A percentile compares a stretch with the other conserved stretches of the same genome.
Conservation (phyloP, 805 yeast genomes). For the Cephaloascus fragrans region DNA sequence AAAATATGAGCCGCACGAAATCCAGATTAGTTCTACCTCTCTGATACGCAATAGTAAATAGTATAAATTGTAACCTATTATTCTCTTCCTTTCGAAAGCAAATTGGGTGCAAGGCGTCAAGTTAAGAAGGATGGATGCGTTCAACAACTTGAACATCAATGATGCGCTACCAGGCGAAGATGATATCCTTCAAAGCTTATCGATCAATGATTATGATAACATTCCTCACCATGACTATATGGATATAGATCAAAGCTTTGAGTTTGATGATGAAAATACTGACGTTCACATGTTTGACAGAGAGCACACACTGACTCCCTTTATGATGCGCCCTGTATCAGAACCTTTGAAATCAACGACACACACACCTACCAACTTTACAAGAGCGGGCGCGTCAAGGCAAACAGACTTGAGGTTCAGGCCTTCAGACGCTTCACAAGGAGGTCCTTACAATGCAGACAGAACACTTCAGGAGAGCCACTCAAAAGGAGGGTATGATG, state of each 20-base stretch:
- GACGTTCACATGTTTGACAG: neutral
- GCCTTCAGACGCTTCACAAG: too few relatives aligned
- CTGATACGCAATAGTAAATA: too few relatives aligned
- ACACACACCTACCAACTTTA: neutral
- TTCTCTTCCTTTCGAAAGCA: too few relatives aligned
- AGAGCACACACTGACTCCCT: neutral
- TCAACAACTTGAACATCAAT: neutral
- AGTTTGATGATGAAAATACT: neutral
- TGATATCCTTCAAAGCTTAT: neutral
- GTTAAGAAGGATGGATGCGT: neutral
- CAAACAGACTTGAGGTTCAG: neutral
- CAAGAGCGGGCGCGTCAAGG: neutral
- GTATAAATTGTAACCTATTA: too few relatives aligned
- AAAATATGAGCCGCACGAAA: too few relatives aligned
- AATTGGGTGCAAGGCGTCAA: too few relatives aligned
- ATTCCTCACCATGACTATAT: slow-evolving; percentile 6
- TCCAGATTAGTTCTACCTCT: too few relatives aligned
- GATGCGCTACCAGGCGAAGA: neutral
- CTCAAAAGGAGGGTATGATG: too few relatives aligned
- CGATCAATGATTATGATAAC: neutral
- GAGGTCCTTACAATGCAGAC: too few relatives aligned
- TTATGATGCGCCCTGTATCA: neutral
- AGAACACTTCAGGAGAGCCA: neutral
- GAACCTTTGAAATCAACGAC: neutral
- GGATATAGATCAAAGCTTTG: slow-evolving; percentile 8